Evolutionary conservation across 1,139 yeast species (phyloP).

Genomic region (Yamadazyma diospyri): DNA sequence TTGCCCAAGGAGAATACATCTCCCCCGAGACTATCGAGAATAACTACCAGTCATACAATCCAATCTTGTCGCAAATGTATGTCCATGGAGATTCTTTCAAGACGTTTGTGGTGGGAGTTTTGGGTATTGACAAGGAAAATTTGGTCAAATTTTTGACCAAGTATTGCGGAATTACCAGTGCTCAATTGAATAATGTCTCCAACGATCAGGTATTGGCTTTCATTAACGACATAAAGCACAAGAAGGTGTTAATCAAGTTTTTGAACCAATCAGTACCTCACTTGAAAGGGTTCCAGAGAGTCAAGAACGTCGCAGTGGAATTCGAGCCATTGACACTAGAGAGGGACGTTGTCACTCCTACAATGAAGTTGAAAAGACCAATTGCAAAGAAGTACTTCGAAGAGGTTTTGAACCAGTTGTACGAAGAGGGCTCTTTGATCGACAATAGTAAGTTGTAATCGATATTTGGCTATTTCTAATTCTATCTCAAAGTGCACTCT

Average conservation of each 20-base stretch:
- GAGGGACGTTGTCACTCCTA: conserved; percentile 68
- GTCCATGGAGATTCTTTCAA: conserved; percentile 40
- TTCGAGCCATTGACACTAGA: conserved; percentile 67
- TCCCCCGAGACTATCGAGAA: conserved; percentile 79
- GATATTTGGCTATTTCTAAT: no score
- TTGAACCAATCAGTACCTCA: conserved; percentile 24
- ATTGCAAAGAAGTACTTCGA: conserved; percentile 52
- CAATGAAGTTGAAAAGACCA: conserved; percentile 67
- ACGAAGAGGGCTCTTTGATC: conserved; percentile 51
- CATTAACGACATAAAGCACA: conserved; percentile 28
- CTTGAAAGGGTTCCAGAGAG: conserved; percentile 54
- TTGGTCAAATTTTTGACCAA: conserved; percentile 17
- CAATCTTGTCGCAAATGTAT: conserved; percentile 53
- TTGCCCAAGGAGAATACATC: conserved; percentile 79
- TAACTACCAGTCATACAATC: conserved; percentile 51
- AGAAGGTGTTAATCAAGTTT: conserved; percentile 23
- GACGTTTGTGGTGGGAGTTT: conserved; percentile 29
- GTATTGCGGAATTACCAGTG: conserved; percentile 15
- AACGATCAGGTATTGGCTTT: conserved; percentile 24
- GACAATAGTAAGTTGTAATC: conserved; percentile 6
- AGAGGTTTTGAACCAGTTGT: conserved; percentile 47
- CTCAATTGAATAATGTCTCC: conserved; percentile 12
- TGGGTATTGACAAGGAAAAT: conserved; percentile 36
- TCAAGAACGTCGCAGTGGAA: conserved; percentile 57
- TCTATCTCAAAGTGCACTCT: no score